Base-by-base conservation (phyloP, 371 early-diverging fungal species). In the Mucor indicus region DNA sequence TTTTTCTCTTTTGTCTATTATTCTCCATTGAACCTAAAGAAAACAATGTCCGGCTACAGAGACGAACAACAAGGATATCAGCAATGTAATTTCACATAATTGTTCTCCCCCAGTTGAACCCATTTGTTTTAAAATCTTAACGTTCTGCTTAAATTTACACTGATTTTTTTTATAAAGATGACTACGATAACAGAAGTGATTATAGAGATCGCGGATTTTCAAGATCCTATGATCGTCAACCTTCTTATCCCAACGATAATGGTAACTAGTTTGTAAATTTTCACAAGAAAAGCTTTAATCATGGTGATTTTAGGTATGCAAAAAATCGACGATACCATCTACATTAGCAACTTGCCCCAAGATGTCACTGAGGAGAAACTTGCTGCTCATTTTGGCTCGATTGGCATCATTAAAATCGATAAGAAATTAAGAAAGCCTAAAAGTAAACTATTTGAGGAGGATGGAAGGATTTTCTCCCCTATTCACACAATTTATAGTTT, bases 401-500 rank as follows among this genome's bases (percentile, higher is more conserved):
- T 87, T 55, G 88, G 88, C n/a, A 69, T 82, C 20, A 79, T 87
- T 52, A 87, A 86, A 67, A 78, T 60, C 3, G 86, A 87, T 64
- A 81, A 80, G 51, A 79, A 80, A 51, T 65, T 78, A n/a, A 56
- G 60, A 48, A 56, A 67, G 25, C 80, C 83, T 8, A 87, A 82
- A 48, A 81, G 80, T 80, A 72, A 49, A 62, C 6, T 21, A 5
- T 7, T 20, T 10, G 8, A 31, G 5, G 15, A 22, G n/a, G n/a
- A n/a, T n/a, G n/a, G n/a, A n/a, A n/a, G n/a, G n/a, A n/a, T n/a
- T n/a, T n/a, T n/a, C n/a, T n/a, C n/a, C n/a, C n/a, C 11, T 24
- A 24, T 39, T 42, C 41, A 40, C 19, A 9, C 3, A 50, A n/a
- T 38, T 16, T 40, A 21, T 54, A 80, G 80, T 87, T 44, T 86